Evolutionary conservation across 768 basidiomycete species (phyloP), one percentile per base, ranked within the genome.

Genomic region (Crassisporium funariophilum): DNA sequence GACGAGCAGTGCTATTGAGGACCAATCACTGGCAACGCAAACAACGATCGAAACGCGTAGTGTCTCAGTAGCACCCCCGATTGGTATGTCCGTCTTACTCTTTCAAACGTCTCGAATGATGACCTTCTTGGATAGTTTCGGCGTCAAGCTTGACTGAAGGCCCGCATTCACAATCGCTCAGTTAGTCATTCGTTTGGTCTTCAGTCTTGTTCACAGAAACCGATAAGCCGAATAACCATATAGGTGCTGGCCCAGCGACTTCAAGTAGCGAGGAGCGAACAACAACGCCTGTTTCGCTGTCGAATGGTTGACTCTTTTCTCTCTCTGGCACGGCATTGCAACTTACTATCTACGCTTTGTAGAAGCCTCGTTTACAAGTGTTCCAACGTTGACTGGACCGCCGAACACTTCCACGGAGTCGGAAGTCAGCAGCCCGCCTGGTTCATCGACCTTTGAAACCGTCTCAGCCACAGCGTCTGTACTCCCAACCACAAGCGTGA

Each of bases 221-320:
- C 45, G 29, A 48, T 27, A 35, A 37, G 41, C 17, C 39, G 27
- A 46, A 42, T 47, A 36, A 31, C 31, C 12, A 7, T 41, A 35
- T 44, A 51, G 56, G 44, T 24, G 16, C 34, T 15, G 33, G 20
- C 21, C 19, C 24, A 21, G 34, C 41, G 13, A 38, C 22, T 40
- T 52, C 49, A 48, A 53, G 46, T 47, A 49, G 34, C 16, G 35
- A 19, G 17, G 38, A 17, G 21, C n/a, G 35, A 15, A 31, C 17
- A 16, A 16, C 21, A 16, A 37, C 43, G 39, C 13, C 16, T 35
- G 10, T 21, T 40, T 25, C 21, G 36, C n/a, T n/a, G n/a, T 36
- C 49, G 46, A 44, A 35, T 45, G 42, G 55, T 56, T 50, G 49
- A 51, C 43, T 50, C 40, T 42, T 23, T 27, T 44, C 40, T 33